Percentiles rank a stretch among this genome's conserved stretches.
These are phyloP conservation scores for Rutstroemia sp. DNA, from an alignment of 2,329 filamentous ascomycete genomes.

Conservation along the genomic window DNA sequence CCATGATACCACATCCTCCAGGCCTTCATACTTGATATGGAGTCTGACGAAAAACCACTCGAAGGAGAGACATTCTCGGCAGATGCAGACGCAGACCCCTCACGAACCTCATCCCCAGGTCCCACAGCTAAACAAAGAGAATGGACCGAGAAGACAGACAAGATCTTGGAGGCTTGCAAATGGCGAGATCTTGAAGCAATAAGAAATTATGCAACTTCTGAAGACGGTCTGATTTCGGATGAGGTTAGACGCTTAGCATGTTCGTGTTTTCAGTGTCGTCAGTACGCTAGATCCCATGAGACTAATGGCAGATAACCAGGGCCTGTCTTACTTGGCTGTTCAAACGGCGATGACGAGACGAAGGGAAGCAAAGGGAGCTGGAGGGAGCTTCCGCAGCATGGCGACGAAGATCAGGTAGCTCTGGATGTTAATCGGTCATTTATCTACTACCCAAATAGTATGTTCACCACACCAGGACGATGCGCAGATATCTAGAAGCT, in stretches of 20 bases:
- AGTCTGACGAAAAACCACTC: constrained; percentile 20
- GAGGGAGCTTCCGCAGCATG: constrained; percentile 60
- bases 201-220: constrained; percentile 50
- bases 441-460: constrained; percentile 87
- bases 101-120: constrained; percentile 8
- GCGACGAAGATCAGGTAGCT: constrained; percentile 83
- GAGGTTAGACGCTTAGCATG: constrained; percentile 67
- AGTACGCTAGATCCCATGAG: constrained; percentile 8
- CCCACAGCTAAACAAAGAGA: constrained; percentile 1
- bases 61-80: constrained; percentile 12
- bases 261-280: constrained; percentile 41
- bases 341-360: constrained; percentile 13
- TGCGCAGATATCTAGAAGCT: neutral
- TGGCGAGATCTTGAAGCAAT: constrained; percentile 49
- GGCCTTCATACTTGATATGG: constrained; percentile 26
- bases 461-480: constrained; percentile 23
- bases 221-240: constrained; percentile 62
- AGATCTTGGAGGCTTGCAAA: constrained; percentile 54
- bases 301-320: constrained; percentile 37
- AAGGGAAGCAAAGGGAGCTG: constrained; percentile 21
- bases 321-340: constrained; percentile 50
- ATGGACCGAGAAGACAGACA: constrained; percentile 32
- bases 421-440: constrained; percentile 96
- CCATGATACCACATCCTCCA: constrained; percentile 17
- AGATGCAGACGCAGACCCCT: neutral